These are phyloP conservation scores for Termitomyces sp. DNA, from an alignment of 768 basidiomycete species.

Conservation along the genomic window DNA sequence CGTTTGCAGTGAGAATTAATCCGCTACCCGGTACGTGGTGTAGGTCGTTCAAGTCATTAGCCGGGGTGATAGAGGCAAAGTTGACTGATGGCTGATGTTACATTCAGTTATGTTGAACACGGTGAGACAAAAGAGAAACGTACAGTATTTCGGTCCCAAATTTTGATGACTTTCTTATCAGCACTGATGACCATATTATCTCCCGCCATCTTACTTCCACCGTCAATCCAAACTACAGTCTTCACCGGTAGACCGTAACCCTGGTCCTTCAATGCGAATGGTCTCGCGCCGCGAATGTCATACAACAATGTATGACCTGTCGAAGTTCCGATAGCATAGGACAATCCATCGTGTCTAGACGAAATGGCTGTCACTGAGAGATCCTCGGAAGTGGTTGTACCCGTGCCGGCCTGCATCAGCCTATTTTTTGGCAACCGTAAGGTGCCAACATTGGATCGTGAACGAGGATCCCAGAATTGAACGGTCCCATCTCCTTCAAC, in stretches of 20 bases:
- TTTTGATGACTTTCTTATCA: conserved; percentile 96
- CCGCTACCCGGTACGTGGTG: conserved; percentile 90
- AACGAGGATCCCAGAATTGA: conserved; percentile 96
- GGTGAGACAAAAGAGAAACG: conserved; percentile 22
- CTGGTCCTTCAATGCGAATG: conserved; percentile 92
- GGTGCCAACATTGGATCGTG: conserved; percentile 68
- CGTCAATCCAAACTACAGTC: conserved; percentile 86
- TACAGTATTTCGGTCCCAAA: conserved; percentile 89
- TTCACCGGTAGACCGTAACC: conserved; percentile 92
- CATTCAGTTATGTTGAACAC: conserved; percentile 3
- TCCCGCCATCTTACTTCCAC: conserved; percentile 78
- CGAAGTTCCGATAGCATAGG: conserved; percentile 92
- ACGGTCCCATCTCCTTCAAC: conserved; percentile 83
- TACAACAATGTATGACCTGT: conserved; percentile 94
- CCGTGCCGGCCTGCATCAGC: conserved; percentile 38
- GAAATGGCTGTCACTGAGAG: conserved; percentile 82
- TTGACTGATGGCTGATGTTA: conserved; percentile 69
- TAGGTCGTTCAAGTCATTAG: conserved; percentile 84
- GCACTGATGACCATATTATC: conserved; percentile 88
- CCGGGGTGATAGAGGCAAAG: conserved; percentile 90
- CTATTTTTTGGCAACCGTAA: conserved; percentile 56
- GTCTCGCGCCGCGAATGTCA: conserved; percentile 81
- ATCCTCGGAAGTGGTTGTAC: conserved; percentile 22
- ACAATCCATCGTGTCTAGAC: conserved; percentile 84
- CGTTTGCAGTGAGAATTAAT: conserved; percentile 88